Conservation (phyloP, 2,329 filamentous ascomycete genomes). For the Talaromyces pinophilus region DNA sequence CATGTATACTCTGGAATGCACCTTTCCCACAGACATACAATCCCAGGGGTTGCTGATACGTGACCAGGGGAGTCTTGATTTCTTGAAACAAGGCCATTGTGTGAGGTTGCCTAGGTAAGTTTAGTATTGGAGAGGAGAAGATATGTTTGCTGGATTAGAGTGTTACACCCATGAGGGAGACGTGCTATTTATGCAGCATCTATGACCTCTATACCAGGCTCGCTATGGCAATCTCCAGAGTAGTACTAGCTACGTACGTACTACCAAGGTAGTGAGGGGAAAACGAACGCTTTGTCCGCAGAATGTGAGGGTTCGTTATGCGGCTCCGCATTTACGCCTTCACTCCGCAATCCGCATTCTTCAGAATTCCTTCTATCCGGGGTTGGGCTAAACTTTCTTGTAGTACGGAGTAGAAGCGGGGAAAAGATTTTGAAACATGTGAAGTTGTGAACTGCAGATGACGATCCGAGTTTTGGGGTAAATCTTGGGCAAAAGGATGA, state of each 20-base stretch:
- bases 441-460: background rate
- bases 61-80: slow-evolving; percentile 9
- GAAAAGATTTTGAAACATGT: background rate
- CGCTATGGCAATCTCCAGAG: background rate
- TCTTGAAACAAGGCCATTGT: slow-evolving; percentile 16
- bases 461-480: background rate
- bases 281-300: background rate
- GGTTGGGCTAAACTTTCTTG: background rate
- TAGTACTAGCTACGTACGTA: background rate
- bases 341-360: slow-evolving; percentile 9
- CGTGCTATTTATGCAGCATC: slow-evolving; percentile 12
- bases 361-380: slow-evolving; percentile 5
- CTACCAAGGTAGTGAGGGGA: slow-evolving; percentile 4
- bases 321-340: slow-evolving; percentile 9
- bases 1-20: background rate
- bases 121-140: background rate
- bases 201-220: background rate
- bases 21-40: background rate
- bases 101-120: background rate
- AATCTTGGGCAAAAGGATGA: background rate
- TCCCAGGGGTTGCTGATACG: slow-evolving; percentile 13
- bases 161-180: background rate
- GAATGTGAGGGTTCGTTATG: background rate
- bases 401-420: slow-evolving; percentile 4
- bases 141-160: slow-evolving; percentile 5